Percentiles rank a stretch among this genome's conserved stretches.
phyloP scores from a whole-genome alignment of 2,329 filamentous ascomycete species.

The Aschersonia sp. region DNA sequence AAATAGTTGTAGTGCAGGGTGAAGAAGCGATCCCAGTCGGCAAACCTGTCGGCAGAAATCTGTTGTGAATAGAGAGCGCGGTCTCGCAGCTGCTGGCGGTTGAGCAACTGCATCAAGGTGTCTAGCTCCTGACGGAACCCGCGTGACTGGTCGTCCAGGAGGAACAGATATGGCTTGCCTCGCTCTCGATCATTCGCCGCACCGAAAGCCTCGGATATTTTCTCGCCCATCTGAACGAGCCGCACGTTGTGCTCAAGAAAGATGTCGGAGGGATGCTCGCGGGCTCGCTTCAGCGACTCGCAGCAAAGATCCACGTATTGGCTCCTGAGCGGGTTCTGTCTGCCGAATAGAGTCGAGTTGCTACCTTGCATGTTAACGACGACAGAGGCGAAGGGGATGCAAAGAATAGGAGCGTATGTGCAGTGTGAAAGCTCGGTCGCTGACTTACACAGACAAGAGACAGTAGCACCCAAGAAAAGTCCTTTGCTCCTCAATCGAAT shows the following conservation, averaged over 20 bases:
- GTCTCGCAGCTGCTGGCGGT: conserved; percentile 8
- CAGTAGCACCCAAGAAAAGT: conserved; percentile 24
- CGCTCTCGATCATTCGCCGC: conserved; percentile 13
- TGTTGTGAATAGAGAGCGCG: conserved; percentile 3
- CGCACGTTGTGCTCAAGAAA: conserved; percentile 18
- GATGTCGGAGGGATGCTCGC: conserved; percentile 14
- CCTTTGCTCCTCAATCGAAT: conserved; percentile 22
- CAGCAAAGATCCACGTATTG: conserved; percentile 19
- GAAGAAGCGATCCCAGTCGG: conserved; percentile 10
- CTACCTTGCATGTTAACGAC: conserved; percentile 6
- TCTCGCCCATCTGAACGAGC: conserved; percentile 20
- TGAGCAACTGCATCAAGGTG: conserved; percentile 15
- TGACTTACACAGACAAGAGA: conserved; percentile 21
- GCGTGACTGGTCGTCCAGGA: conserved; percentile 18
- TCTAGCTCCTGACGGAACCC: conserved; percentile 18
- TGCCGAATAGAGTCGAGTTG: conserved; percentile 22
- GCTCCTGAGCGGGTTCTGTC: conserved; percentile 16
- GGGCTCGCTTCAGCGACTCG: conserved; percentile 13
- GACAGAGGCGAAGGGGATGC: no score
- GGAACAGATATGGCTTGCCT: conserved; percentile 14
- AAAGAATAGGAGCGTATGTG: not conserved
- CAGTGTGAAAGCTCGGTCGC: not conserved
- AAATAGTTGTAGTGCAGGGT: conserved; percentile 19
- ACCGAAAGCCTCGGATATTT: conserved; percentile 18
- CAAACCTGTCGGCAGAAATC: conserved; percentile 3